phyloP scores from a whole-genome alignment of 805 yeast species.

The Zygoascus tannicola region DNA sequence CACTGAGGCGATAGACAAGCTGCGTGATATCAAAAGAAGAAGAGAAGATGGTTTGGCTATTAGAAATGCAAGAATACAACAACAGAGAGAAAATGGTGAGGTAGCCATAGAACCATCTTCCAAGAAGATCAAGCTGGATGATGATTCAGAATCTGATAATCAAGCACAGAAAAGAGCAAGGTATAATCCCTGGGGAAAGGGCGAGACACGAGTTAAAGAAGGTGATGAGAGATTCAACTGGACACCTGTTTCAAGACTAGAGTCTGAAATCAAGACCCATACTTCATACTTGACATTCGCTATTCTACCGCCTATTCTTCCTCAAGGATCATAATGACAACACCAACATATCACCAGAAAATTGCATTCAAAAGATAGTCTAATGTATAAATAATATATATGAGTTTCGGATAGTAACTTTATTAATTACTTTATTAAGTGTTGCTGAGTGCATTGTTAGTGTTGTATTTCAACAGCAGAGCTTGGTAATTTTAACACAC shows the following conservation, averaged over 20 bases:
- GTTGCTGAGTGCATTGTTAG: no score
- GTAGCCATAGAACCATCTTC: slow-evolving; percentile 6
- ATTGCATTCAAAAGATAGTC: not conserved
- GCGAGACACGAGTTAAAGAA: slow-evolving; percentile 61
- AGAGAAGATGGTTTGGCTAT: slow-evolving; percentile 40
- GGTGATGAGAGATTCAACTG: slow-evolving; percentile 78
- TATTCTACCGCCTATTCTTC: slow-evolving; percentile 30
- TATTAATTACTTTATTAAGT: no score
- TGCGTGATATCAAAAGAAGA: slow-evolving; percentile 70
- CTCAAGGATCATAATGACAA: not conserved
- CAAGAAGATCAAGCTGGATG: not conserved
- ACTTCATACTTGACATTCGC: slow-evolving; percentile 95
- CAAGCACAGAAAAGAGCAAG: slow-evolving; percentile 28
- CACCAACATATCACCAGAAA: not conserved
- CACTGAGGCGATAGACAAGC: slow-evolving; percentile 68
- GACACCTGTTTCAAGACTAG: slow-evolving; percentile 77
- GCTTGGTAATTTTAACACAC: no score
- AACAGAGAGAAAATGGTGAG: slow-evolving; percentile 19
- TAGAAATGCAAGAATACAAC: slow-evolving; percentile 20
- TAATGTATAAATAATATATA: no score
- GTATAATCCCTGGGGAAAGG: slow-evolving; percentile 90
- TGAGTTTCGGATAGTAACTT: no score
- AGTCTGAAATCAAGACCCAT: slow-evolving; percentile 81
- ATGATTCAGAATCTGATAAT: not conserved
- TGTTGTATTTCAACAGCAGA: no score